Evolutionary conservation across 495 filamentous ascomycete species (phyloP), one percentile per base, ranked within the genome.

Genomic region (Pyrenula aspistea): DNA sequence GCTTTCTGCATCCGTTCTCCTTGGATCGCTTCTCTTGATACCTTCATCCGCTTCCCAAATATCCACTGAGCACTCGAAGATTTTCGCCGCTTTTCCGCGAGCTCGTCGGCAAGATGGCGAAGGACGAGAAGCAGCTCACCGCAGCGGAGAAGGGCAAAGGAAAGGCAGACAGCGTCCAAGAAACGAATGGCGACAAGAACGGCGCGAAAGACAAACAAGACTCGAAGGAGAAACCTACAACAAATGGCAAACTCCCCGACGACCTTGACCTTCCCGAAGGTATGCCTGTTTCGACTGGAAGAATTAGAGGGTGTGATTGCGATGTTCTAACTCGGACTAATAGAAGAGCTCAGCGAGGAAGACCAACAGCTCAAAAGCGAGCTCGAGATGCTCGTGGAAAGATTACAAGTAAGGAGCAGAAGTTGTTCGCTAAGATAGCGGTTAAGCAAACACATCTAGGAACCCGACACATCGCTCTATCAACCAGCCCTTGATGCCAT

Each of bases 281-380:
- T 82, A 70, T 20, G 69, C 65, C 23, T 59, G 22, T 55, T 15
- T 48, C 20, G 4, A n/a, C 11, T 51, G 22, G 10, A 25, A 42
- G 48, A 51, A 48, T 59, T 25, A 56, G 11, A 36, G 58, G 57
- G 68, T 49, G 22, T 62, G 10, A 47, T 48, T 56, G 2, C 19
- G 8, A 12, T 50, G 48, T 49, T 10, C 53, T 25, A 25, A 24
- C 20, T 22, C 53, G 22, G 31, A 8, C 10, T 47, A 60, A 66
- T 68, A 76, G 88, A 96, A 70, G 93, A 99, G 70, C 84, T 99
- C 60, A 97, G 82, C 68, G 93, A 97, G 63, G 93, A 99, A 70
- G 93, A 99, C 63, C 91, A 96, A 69, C 88, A 95, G 73, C 82
- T 99, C 63, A 99, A 97, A 76, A 89, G 80, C 67, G 94, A 97